Percentiles rank a stretch among this genome's conserved stretches.
These are phyloP conservation scores for Iris pallida DNA, from an alignment of 116 monocot species.

Conservation along the genomic window DNA sequence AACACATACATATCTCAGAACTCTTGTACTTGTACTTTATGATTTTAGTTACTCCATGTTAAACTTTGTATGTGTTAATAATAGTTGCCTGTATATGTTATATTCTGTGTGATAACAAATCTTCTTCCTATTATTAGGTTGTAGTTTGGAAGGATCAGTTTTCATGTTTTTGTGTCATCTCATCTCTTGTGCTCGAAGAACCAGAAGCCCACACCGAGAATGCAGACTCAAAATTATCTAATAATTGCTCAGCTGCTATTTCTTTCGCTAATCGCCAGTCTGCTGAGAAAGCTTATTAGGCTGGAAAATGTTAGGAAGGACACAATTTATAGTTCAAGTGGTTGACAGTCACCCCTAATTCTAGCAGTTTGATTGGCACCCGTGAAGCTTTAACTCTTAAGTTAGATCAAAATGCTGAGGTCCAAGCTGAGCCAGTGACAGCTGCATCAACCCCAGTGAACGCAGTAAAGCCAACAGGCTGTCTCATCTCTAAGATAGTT, in stretches of 20 bases:
- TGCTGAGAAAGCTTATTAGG: slow-evolving; percentile 66
- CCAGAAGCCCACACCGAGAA: slow-evolving; percentile 16
- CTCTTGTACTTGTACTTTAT: not conserved
- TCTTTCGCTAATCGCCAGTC: slow-evolving; percentile 51
- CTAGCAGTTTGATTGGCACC: slow-evolving; percentile 12
- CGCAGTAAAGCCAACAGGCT: slow-evolving; percentile 12
- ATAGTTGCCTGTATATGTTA: not conserved
- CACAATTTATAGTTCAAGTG: slow-evolving; percentile 63
- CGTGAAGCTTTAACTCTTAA: slow-evolving; percentile 12
- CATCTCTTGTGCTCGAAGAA: slow-evolving; percentile 56
- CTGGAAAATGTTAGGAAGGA: slow-evolving; percentile 60
- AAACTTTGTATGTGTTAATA: not conserved
- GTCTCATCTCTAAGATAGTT: not conserved
- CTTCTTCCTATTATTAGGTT: slow-evolving; percentile 28
- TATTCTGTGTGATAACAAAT: not conserved
- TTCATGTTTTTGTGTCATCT: slow-evolving; percentile 57
- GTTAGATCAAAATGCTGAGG: slow-evolving; percentile 6
- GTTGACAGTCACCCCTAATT: slow-evolving; percentile 23
- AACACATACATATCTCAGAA: too few species aligned
- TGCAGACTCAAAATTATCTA: slow-evolving; percentile 18
- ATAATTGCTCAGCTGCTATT: slow-evolving; percentile 36
- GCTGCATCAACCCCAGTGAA: slow-evolving; percentile 22
- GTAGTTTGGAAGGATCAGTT: slow-evolving; percentile 68
- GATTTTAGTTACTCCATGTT: not conserved
- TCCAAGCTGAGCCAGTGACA: slow-evolving; percentile 16